Evolutionary conservation across 148 eudicot species (phyloP).

Genomic region (Tetragonia tetragonoides): DNA sequence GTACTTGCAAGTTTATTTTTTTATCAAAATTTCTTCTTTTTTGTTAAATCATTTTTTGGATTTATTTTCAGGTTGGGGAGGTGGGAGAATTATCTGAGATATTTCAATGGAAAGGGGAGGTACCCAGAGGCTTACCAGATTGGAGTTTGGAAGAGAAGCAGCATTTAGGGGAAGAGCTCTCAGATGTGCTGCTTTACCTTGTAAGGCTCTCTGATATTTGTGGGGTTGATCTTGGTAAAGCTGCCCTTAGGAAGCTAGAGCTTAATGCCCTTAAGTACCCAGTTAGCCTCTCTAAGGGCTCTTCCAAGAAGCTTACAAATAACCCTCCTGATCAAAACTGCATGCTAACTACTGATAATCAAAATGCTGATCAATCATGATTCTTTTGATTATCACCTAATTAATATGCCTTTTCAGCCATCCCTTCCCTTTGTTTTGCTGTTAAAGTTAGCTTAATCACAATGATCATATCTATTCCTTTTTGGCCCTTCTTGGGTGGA

Average conservation of each 20-base stretch:
- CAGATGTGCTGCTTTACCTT: conserved; percentile 69
- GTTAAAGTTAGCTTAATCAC: conserved; percentile 15
- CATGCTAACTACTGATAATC: conserved; percentile 1
- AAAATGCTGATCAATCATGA: conserved; percentile 14
- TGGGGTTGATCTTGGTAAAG: conserved; percentile 74
- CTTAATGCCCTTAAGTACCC: conserved; percentile 71
- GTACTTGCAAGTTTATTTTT: background rate
- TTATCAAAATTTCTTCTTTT: background rate
- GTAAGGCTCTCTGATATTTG: conserved; percentile 68
- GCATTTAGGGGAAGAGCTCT: conserved; percentile 72
- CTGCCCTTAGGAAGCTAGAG: conserved; percentile 59
- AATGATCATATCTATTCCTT: background rate
- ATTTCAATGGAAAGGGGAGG: conserved; percentile 84
- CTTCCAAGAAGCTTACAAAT: conserved; percentile 44
- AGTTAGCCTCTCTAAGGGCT: conserved; percentile 42
- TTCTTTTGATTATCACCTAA: background rate
- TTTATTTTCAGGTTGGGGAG: conserved; percentile 54
- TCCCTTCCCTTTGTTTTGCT: background rate
- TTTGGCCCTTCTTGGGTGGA: conserved; percentile 11
- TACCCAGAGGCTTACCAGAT: conserved; percentile 60
- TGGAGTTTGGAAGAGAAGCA: conserved; percentile 59
- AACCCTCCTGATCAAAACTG: conserved; percentile 14
- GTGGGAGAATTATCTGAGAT: conserved; percentile 77
- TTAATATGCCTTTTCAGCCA: too few relatives aligned
- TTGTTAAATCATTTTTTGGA: background rate